Conservation (phyloP, 2,329 filamentous ascomycete species). For the Calycina marina region DNA sequence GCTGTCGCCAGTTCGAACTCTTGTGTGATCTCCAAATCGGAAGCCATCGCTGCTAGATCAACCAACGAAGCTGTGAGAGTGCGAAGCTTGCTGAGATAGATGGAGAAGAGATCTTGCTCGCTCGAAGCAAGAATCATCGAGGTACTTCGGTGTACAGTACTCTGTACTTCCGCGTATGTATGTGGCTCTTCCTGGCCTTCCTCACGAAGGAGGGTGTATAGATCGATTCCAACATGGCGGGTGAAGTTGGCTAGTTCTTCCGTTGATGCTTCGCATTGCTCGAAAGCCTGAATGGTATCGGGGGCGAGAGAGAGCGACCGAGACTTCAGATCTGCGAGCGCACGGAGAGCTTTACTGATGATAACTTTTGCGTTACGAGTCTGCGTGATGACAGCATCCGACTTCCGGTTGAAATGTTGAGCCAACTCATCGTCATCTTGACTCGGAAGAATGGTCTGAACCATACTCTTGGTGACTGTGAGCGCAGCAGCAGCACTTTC, state of each 20-base stretch:
- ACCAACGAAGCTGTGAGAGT: constrained; percentile 47
- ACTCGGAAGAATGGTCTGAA: constrained; percentile 47
- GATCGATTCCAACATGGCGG: constrained; percentile 46
- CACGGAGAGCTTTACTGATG: constrained; percentile 61
- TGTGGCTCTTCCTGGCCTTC: constrained; percentile 56
- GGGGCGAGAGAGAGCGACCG: constrained; percentile 60
- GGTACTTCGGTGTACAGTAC: constrained; percentile 43
- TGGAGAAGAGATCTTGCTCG: constrained; percentile 56
- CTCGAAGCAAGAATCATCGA: constrained; percentile 34
- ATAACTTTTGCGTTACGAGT: constrained; percentile 75
- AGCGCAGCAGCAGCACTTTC: constrained; percentile 63
- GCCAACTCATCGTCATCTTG: constrained; percentile 52
- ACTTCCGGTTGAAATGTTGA: constrained; percentile 52
- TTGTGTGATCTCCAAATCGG: constrained; percentile 55
- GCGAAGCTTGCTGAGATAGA: constrained; percentile 53
- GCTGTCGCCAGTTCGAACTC: constrained; percentile 64
- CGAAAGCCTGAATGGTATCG: constrained; percentile 54
- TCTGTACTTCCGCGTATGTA: constrained; percentile 51
- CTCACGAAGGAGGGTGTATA: constrained; percentile 54
- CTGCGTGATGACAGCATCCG: constrained; percentile 58
- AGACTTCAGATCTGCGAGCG: constrained; percentile 62
- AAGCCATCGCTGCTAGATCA: constrained; percentile 56
- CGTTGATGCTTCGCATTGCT: constrained; percentile 50
- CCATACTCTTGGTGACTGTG: constrained; percentile 45
- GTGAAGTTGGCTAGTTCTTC: constrained; percentile 51